Conservation (phyloP, 306 rosid species). For the Rosa rugosa region DNA sequence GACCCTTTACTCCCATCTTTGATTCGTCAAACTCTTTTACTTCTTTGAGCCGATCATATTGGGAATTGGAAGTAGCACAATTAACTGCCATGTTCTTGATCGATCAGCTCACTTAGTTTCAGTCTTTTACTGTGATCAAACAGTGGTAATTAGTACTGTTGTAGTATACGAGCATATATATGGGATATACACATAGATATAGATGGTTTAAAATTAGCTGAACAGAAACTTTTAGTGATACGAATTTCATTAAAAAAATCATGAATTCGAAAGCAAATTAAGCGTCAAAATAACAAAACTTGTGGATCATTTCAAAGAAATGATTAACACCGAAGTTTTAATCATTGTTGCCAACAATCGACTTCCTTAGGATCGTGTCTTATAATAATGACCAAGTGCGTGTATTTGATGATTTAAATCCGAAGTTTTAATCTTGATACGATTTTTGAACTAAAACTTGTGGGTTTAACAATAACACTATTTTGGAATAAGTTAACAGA, state of each 20-base stretch:
- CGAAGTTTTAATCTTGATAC: not conserved
- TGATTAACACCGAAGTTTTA: no score
- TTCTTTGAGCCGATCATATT: slow-evolving; percentile 31
- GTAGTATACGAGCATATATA: not conserved
- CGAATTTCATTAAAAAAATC: no score
- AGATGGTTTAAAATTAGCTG: no score
- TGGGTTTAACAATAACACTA: not conserved
- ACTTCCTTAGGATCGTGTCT: not conserved
- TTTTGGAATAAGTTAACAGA: not conserved
- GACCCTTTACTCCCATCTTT: slow-evolving; percentile 50
- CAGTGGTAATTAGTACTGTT: not conserved
- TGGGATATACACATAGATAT: no score
- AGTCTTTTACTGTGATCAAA: not conserved
- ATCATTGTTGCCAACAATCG: no score
- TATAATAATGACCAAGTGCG: not conserved
- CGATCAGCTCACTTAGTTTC: not conserved
- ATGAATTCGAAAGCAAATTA: no score
- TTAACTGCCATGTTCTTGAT: not conserved
- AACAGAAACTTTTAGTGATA: no score
- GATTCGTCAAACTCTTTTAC: slow-evolving; percentile 44
- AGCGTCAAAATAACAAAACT: no score
- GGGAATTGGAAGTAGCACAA: not conserved
- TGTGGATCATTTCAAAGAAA: no score
- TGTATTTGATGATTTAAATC: not conserved
- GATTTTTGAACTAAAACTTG: not conserved